Conservation (phyloP, 2,329 filamentous ascomycete species). For the Stachybotrys elegans region DNA sequence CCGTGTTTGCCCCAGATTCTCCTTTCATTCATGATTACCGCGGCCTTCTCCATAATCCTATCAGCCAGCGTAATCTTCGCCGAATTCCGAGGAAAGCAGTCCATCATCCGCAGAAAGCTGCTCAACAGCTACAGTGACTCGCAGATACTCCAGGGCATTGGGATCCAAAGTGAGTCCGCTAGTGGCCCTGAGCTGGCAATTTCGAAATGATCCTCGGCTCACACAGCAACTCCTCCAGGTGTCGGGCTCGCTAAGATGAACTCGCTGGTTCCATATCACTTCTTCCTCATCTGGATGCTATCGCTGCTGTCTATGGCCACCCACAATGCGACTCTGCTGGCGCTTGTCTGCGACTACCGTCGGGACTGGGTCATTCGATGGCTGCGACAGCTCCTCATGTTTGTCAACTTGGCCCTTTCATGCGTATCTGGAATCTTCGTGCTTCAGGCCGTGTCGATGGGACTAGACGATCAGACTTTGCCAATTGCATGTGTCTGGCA, state of each 20-base stretch:
- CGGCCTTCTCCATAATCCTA: conserved; percentile 49
- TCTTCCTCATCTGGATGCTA: conserved; percentile 67
- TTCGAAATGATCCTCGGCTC: not conserved
- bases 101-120: conserved; percentile 56
- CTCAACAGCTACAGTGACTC: conserved; percentile 63
- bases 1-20: conserved; percentile 25
- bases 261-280: conserved; percentile 60
- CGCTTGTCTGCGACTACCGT: conserved; percentile 60
- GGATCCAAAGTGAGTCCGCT: conserved; percentile 51
- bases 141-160: conserved; percentile 64
- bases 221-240: no score
- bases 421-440: conserved; percentile 53
- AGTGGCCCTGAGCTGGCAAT: no score
- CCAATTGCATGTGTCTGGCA: conserved; percentile 60
- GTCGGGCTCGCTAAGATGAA: conserved; percentile 57
- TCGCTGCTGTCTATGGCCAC: conserved; percentile 60
- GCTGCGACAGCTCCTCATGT: conserved; percentile 62
- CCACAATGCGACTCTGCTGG: conserved; percentile 60
- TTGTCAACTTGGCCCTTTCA: conserved; percentile 56
- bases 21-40: conserved; percentile 63
- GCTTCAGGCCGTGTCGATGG: conserved; percentile 47
- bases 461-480: conserved; percentile 45
- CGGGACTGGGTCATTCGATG: conserved; percentile 62
- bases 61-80: conserved; percentile 52
- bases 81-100: conserved; percentile 42